Evolutionary conservation across 208 protist genomes (phyloP).

Genomic region (Phytomonas francai): DNA sequence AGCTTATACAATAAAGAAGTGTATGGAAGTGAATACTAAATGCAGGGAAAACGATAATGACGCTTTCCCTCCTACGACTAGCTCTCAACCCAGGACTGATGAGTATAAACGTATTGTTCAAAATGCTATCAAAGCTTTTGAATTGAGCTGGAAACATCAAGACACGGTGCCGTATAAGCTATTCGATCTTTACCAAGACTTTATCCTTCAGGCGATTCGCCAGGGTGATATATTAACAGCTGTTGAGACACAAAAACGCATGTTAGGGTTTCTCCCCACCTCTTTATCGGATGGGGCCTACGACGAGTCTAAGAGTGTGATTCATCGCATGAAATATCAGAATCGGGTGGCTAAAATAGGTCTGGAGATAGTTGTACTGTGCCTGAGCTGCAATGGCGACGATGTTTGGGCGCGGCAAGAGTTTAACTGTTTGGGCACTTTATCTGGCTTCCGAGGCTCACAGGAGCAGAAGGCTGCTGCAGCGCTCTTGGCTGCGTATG

Average conservation of each 20-base stretch:
- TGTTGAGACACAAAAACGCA: constrained; percentile 32
- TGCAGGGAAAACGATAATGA: background rate
- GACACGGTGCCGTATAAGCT: constrained; percentile 35
- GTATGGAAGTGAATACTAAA: background rate
- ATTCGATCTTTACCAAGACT: constrained; percentile 54
- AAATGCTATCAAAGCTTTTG: constrained; percentile 24
- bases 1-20: background rate
- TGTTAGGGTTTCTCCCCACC: constrained; percentile 31
- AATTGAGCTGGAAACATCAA: constrained; percentile 27
- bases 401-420: constrained; percentile 63
- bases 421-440: constrained; percentile 30
- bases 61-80: background rate
- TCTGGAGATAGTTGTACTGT: constrained; percentile 66
- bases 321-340: constrained; percentile 55
- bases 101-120: constrained; percentile 22
- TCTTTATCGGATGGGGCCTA: constrained; percentile 8
- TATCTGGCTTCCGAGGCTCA: constrained; percentile 56
- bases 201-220: constrained; percentile 37
- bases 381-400: constrained; percentile 28
- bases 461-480: constrained; percentile 38
- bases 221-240: constrained; percentile 27
- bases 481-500: constrained; percentile 42
- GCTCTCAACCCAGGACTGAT: background rate
- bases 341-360: constrained; percentile 62
- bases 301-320: constrained; percentile 46